Evolutionary conservation across 1,139 yeast species (phyloP), one percentile per base, ranked within the genome.

Genomic region (Kurtzmaniella quercitrusa): DNA sequence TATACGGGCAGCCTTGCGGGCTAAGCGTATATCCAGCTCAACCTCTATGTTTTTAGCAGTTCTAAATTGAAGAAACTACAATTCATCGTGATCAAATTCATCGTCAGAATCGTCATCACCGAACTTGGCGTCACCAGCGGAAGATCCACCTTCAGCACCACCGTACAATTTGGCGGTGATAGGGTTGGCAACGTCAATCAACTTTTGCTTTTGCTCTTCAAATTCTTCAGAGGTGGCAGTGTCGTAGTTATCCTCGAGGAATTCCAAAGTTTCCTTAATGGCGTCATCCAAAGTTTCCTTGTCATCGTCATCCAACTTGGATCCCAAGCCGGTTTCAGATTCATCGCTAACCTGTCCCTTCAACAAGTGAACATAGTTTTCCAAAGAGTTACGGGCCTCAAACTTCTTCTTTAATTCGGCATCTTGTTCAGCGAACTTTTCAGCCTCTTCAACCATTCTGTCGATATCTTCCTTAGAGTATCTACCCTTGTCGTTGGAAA

Each of bases 401-500:
- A 88, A 84, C 78, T 82, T 86, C 53, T 79, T 80, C 69, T 86
- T 84, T 47, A 86, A 71, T 61, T 82, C 88, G 47, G 83, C 82
- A 71, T 88, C 96, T 71, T 88, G 91, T 61, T 83, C 84, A 54
- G 95, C 95, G 61, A 74, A 88, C 71, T 85, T 82, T 72, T 87
- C 96, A 53, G 95, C 96, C 65, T 88, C 96, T 67, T 84, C 88
- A 56, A 88, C 95, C 96, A 88, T 88, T 71, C 89, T 84, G 61
- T 88, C 96, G 57, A 88, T 88, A 48, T 88, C 95, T 50, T 88
- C 95, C 73, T 86, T 86, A 48, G 96, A 78, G 63, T 93, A 80
- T 78, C 98, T 87, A 61, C 97, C 97, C 80, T 91, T 89, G 69
- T 93, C 98, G 66, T 93, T 93, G 60, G 93, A 88, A 68, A 93